Percentiles rank a stretch among this genome's conserved stretches.
Conservation (phyloP, 2,329 filamentous ascomycete species). For the Colletotrichum echinochloae region DNA sequence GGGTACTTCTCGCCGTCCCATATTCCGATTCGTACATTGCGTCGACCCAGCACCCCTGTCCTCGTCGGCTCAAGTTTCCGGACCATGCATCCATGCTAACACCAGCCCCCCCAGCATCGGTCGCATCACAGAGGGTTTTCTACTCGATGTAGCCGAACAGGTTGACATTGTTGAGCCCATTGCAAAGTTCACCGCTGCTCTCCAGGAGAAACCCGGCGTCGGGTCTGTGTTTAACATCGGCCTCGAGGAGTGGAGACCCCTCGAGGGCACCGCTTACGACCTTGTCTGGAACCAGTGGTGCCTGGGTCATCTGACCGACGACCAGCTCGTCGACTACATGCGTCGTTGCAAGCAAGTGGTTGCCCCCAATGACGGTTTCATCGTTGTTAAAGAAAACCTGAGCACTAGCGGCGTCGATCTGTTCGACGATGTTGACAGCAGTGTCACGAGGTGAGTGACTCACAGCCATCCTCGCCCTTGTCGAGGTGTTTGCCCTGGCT, state of each 20-base stretch:
- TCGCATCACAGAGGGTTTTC: conserved; percentile 80
- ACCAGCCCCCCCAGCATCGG: conserved; percentile 71
- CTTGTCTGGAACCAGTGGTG: conserved; percentile 95
- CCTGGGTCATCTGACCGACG: conserved; percentile 82
- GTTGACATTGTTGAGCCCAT: conserved; percentile 92
- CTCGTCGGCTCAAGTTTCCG: conserved; percentile 33
- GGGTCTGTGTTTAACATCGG: conserved; percentile 77
- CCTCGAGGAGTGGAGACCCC: conserved; percentile 76
- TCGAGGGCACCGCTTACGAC: conserved; percentile 70
- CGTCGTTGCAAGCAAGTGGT: conserved; percentile 64
- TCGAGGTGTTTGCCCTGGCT: not conserved
- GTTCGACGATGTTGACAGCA: conserved; percentile 52
- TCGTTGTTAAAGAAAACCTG: conserved; percentile 75
- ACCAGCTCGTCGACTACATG: conserved; percentile 76
- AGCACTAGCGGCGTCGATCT: conserved; percentile 69
- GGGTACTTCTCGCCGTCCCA: conserved; percentile 32
- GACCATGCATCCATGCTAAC: conserved; percentile 27
- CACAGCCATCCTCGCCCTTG: conserved; percentile 1
- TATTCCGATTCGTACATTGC: not conserved
- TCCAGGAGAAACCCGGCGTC: conserved; percentile 69
- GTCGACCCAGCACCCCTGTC: conserved; percentile 26
- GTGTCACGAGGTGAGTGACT: conserved; percentile 37
- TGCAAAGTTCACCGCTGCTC: conserved; percentile 77
- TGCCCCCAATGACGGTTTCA: conserved; percentile 47
- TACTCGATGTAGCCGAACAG: conserved; percentile 75